Base-by-base conservation (phyloP, 1,284 basidiomycete species). In the Fistulinella cinereoalba region DNA sequence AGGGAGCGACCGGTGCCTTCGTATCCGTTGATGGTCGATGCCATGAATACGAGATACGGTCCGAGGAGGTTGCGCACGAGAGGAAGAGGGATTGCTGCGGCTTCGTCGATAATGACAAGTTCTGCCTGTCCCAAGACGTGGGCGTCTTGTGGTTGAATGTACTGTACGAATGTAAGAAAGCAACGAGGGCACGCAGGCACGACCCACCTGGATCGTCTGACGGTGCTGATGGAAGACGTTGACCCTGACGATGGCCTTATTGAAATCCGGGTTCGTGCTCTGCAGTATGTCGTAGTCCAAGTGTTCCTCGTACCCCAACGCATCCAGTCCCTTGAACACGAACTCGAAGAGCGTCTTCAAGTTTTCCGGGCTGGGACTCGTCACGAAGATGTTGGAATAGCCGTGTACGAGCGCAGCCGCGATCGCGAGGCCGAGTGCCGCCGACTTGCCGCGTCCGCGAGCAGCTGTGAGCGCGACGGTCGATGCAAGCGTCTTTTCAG, bases 1-100 rank as follows among this genome's bases (percentile, higher is more conserved):
- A 99, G 81, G 3, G 94, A 97, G 28, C 97, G 89, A 16, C 97
- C 97, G 0, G 97, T 99, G 18, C 97, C 97, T 74, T 99, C 97
- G 71, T 99, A 99, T 37, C 97, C 97, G 65, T 98, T 98, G 73
- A 99, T 96, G 3, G 97, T 99, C 16, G 93, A 97, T 1, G 94
- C 92, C 78, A 99, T 87, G 76, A 99, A 98, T 42, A 99, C 94
- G 34, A 98, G 88, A 70, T 99, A 99, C 0, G 95, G 95, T 0
- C 97, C 97, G 52, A 99, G 85, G 50, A 99, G 85, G 60, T 93
- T 93, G 53, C 89, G 85, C 16, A 99, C 95, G 21, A 98, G 82
- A 4, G 95, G 92, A 12, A 99, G 81, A 0, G 97, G 97, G 49
- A 99, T 98, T 15, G 97, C 97, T 6, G 97, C 97, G 4, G 96